Base-by-base conservation (phyloP, 768 basidiomycete species). In the Pleurotus djamor region DNA sequence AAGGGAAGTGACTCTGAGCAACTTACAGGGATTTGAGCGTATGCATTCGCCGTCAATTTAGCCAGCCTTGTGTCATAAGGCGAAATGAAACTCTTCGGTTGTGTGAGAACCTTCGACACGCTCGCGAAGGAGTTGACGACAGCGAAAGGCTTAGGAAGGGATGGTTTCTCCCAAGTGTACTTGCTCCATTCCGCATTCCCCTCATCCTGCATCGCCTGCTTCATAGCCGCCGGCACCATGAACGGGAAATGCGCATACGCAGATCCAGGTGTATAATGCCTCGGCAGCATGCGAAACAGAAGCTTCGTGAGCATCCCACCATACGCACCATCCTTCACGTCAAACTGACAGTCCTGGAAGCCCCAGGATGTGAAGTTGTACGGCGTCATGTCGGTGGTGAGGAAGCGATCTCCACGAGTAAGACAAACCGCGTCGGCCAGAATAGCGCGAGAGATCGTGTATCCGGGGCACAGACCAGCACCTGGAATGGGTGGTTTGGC, bases 361-460 rank as follows among this genome's bases (percentile, higher is more conserved):
- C 90, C 92, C 91, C 92, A 94, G 1, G 84, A 72, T 2, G 92
- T 93, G 8, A 91, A 72, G 68, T 91, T 92, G 65, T 75, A 79
- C 8, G 91, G 89, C 6, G 89, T 93, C 65, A 85, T 86, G 45
- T 92, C 90, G 7, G 80, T 78, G 0, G 92, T 92, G 63, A 91
- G 72, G 74, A 89, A 93, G 4, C 89, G 83, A 68, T 94, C 92
- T 5, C 92, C 91, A 35, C 92, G 83, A 34, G 82, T 84, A 59
- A 94, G 76, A 61, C 80, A 84, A 37, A 92, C 86, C 1, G 91
- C 91, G 67, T 92, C 91, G 9, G 86, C 79, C 12, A 95, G 76
- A 62, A 95, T 94, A n/a, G 91, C 89, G 47, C 92, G 80, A 5
- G 91, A 91, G 63, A 91, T 88, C 4, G 92, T 93, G 73, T 86